A percentile compares a stretch with the other conserved stretches of the same genome.
Evolutionary conservation across 495 filamentous ascomycete species (phyloP).

Genomic region (Aspergillus bertholletiae): DNA sequence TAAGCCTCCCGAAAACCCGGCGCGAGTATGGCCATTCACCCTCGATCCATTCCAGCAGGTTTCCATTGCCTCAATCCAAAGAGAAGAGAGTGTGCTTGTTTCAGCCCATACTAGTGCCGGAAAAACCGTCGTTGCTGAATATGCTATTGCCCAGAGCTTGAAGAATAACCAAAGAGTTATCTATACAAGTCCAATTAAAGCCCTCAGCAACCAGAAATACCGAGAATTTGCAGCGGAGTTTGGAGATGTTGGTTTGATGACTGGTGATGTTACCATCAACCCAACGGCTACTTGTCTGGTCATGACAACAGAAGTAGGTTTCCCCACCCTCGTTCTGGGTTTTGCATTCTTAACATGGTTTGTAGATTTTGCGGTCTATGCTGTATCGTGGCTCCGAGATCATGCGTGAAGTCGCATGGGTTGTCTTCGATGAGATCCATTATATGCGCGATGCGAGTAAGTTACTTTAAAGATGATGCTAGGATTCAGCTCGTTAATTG

Average conservation of each 20-base stretch:
- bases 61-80: slow-evolving; percentile 87
- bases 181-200: slow-evolving; percentile 99
- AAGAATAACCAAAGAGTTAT: slow-evolving; percentile 97
- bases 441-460: slow-evolving; percentile 87
- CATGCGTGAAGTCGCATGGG: slow-evolving; percentile 98
- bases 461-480: neutral
- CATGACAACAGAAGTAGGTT: slow-evolving; percentile 83
- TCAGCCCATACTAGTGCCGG: slow-evolving; percentile 97
- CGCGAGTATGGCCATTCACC: slow-evolving; percentile 78
- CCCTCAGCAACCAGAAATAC: slow-evolving; percentile 97
- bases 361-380: slow-evolving; percentile 93
- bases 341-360: neutral
- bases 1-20: slow-evolving; percentile 77
- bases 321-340: neutral
- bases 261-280: slow-evolving; percentile 98
- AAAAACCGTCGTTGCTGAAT: slow-evolving; percentile 97
- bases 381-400: slow-evolving; percentile 97
- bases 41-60: slow-evolving; percentile 96
- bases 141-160: slow-evolving; percentile 96
- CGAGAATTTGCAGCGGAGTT: slow-evolving; percentile 94
- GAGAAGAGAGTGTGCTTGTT: slow-evolving; percentile 92
- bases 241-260: slow-evolving; percentile 97
- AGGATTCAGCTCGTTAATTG: slow-evolving; percentile 7
- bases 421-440: slow-evolving; percentile 97
- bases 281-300: slow-evolving; percentile 96